Conservation (phyloP, 495 filamentous ascomycete genomes). For the Neurospora pannonica region DNA sequence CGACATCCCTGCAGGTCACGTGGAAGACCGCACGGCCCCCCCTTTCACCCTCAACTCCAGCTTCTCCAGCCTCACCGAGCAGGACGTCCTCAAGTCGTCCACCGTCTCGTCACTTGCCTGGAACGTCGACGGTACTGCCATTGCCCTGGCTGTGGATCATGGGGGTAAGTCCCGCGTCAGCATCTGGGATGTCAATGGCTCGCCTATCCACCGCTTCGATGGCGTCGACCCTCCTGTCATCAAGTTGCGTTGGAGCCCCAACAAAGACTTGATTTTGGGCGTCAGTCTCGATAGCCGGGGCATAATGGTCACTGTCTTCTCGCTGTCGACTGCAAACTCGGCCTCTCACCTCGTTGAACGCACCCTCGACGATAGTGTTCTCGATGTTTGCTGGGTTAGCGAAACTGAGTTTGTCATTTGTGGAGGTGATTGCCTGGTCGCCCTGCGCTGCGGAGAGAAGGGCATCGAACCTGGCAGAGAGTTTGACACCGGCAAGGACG, state of each 20-base stretch:
- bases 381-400: constrained; percentile 53
- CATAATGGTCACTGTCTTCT: constrained; percentile 42
- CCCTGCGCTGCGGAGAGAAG: constrained; percentile 27
- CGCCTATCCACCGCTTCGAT: constrained; percentile 33
- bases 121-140: constrained; percentile 53
- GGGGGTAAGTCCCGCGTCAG: constrained; percentile 55
- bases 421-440: constrained; percentile 42
- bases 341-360: constrained; percentile 33
- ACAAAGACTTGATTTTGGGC: constrained; percentile 42
- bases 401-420: constrained; percentile 50
- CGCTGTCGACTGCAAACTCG: constrained; percentile 27
- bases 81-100: constrained; percentile 34
- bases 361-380: constrained; percentile 34
- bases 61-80: constrained; percentile 32
- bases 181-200: constrained; percentile 58
- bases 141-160: constrained; percentile 60
- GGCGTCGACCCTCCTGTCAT: constrained; percentile 43
- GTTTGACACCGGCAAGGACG: constrained; percentile 33
- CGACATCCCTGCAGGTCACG: constrained; percentile 32
- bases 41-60: constrained; percentile 14
- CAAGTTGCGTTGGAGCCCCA: constrained; percentile 53
- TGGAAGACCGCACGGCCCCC: constrained; percentile 21
- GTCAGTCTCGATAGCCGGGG: constrained; percentile 39
- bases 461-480: constrained; percentile 29
- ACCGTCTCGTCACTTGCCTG: constrained; percentile 60